A percentile compares a stretch with the other conserved stretches of the same genome.
Evolutionary conservation across 169 alveolate species (phyloP).

Genomic region (Miamiensis avidus): DNA sequence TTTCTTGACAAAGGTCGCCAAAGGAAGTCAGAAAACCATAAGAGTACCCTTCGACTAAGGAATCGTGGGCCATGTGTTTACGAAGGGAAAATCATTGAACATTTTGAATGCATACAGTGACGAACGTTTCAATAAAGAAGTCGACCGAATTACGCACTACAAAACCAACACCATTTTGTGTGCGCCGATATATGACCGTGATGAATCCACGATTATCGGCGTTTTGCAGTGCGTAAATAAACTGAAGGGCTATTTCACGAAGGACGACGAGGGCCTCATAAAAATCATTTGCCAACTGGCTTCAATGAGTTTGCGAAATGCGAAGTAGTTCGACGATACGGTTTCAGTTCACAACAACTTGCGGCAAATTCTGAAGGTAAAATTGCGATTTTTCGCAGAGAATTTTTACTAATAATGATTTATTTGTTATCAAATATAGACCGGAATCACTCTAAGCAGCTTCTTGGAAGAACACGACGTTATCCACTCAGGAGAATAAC

Average conservation of each 20-base stretch:
- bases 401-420: neutral
- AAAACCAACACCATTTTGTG: constrained; percentile 56
- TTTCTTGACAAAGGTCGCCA: too few relatives aligned
- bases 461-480: neutral
- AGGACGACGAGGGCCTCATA: constrained; percentile 15
- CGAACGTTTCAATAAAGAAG: constrained; percentile 50
- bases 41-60: constrained; percentile 55
- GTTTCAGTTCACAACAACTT: constrained; percentile 1
- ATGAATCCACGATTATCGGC: constrained; percentile 4
- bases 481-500: constrained; percentile 1
- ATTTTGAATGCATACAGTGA: constrained; percentile 58
- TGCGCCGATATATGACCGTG: constrained; percentile 50
- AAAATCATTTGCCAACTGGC: constrained; percentile 6
- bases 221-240: neutral
- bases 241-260: constrained; percentile 8
- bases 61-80: constrained; percentile 49
- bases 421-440: neutral
- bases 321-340: constrained; percentile 6
- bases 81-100: constrained; percentile 38
- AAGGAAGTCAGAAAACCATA: constrained; percentile 1
- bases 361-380: neutral
- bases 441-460: constrained; percentile 1
- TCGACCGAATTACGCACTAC: constrained; percentile 55
- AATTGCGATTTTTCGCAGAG: neutral
- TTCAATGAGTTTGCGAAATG: constrained; percentile 2